These are phyloP conservation scores for Russula griseocarnosa DNA, from an alignment of 768 basidiomycete genomes.

Conservation along the genomic window DNA sequence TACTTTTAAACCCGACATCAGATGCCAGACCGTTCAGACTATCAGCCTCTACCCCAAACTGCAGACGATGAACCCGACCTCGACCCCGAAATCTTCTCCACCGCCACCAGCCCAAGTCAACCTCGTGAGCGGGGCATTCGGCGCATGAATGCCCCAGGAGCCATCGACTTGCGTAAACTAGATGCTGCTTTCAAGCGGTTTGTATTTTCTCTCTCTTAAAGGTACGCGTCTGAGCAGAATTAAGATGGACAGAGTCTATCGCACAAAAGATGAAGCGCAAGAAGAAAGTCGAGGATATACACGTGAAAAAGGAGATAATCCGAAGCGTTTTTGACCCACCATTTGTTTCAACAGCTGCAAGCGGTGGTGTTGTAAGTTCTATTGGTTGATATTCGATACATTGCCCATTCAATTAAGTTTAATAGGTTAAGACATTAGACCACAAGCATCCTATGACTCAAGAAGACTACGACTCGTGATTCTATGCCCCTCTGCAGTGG, in stretches of 20 bases:
- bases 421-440: constrained; percentile 73
- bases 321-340: constrained; percentile 76
- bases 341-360: constrained; percentile 36
- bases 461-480: constrained; percentile 66
- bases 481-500: constrained; percentile 15
- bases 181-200: constrained; percentile 82
- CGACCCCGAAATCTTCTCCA: constrained; percentile 32
- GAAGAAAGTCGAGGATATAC: constrained; percentile 57
- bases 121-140: constrained; percentile 30
- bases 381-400: background rate
- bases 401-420: constrained; percentile 8
- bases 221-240: constrained; percentile 1
- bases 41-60: constrained; percentile 45
- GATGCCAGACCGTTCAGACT: constrained; percentile 48
- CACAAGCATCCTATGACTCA: constrained; percentile 74
- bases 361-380: constrained; percentile 40
- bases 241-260: constrained; percentile 82
- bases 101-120: constrained; percentile 28
- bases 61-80: constrained; percentile 39
- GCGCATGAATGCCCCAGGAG: constrained; percentile 47
- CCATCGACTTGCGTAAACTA: constrained; percentile 74
- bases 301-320: constrained; percentile 69
- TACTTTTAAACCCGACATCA: background rate
- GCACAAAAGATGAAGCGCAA: constrained; percentile 81
- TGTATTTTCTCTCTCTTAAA: constrained; percentile 15